Conservation (phyloP, 768 basidiomycete genomes). For the Boletus sp. region DNA sequence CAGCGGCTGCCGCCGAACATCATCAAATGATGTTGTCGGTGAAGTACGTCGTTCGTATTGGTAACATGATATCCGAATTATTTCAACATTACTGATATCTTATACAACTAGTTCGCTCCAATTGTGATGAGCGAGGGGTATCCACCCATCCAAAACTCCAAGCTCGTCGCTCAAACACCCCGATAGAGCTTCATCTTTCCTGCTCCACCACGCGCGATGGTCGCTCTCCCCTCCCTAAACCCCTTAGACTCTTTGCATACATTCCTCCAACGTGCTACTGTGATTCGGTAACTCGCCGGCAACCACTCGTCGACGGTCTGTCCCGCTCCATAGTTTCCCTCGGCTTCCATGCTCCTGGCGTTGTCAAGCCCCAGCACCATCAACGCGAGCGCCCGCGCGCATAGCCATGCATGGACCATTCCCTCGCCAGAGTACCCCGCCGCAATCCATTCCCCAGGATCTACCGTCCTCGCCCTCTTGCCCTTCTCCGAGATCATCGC, state of each 20-base stretch:
- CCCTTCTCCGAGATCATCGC: conserved; percentile 1
- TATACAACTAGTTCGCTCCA: not conserved
- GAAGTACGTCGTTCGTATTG: not conserved
- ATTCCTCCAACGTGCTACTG: conserved; percentile 10
- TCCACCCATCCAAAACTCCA: not conserved
- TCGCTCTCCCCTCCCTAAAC: not conserved
- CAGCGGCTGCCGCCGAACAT: too few species aligned
- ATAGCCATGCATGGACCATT: conserved; percentile 70
- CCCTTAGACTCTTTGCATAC: conserved; percentile 3
- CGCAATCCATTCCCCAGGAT: conserved; percentile 67
- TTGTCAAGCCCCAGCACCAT: conserved; percentile 53
- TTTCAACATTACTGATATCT: not conserved
- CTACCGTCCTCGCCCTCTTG: conserved; percentile 7
- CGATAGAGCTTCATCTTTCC: conserved; percentile 29
- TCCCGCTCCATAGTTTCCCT: conserved; percentile 21
- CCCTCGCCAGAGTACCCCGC: conserved; percentile 74
- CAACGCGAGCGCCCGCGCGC: conserved; percentile 54
- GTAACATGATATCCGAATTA: not conserved
- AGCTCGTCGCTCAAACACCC: not conserved
- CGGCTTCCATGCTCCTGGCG: conserved; percentile 3
- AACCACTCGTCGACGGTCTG: conserved; percentile 27
- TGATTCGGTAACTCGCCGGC: conserved; percentile 22
- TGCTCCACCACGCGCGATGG: conserved; percentile 14
- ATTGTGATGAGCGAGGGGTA: not conserved
- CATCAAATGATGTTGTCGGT: too few species aligned